Conservation (phyloP, 768 basidiomycete species). For the Tricholoma furcatifolium region DNA sequence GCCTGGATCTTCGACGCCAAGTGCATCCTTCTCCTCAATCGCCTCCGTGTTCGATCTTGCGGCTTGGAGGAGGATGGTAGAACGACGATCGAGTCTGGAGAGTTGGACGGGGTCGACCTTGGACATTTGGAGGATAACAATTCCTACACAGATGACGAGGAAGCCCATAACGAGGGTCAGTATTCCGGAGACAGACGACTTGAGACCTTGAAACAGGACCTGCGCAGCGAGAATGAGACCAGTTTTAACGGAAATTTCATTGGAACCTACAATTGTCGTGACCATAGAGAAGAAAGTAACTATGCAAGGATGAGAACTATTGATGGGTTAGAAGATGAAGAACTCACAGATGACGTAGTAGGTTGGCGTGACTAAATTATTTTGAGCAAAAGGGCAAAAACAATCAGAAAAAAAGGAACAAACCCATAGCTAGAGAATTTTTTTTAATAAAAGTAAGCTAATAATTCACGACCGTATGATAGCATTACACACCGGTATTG, state of each 20-base stretch:
- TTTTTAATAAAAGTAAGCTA: constrained; percentile 61
- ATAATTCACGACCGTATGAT: constrained; percentile 24
- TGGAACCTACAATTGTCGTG: constrained; percentile 66
- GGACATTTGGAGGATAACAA: constrained; percentile 93
- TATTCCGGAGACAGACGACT: constrained; percentile 73
- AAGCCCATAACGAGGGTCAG: constrained; percentile 93
- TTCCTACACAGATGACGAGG: constrained; percentile 87
- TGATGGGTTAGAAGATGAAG: not conserved
- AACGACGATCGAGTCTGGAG: constrained; percentile 79
- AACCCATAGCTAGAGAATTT: constrained; percentile 17
- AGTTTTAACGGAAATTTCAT: not conserved
- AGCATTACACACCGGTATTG: constrained; percentile 67
- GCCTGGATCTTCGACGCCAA: constrained; percentile 84
- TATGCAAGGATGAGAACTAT: constrained; percentile 22
- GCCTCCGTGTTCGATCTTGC: constrained; percentile 68
- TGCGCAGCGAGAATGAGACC: constrained; percentile 20
- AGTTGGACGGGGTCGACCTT: constrained; percentile 87
- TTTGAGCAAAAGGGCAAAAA: constrained; percentile 16
- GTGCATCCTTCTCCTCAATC: constrained; percentile 63
- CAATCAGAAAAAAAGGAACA: not conserved
- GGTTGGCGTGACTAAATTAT: constrained; percentile 71
- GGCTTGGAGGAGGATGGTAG: constrained; percentile 90
- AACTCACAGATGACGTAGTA: constrained; percentile 81
- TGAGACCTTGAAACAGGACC: constrained; percentile 90
- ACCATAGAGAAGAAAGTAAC: constrained; percentile 85